Conservation (phyloP, 108 stramenopile species). For the Cylindrotheca closterium region DNA sequence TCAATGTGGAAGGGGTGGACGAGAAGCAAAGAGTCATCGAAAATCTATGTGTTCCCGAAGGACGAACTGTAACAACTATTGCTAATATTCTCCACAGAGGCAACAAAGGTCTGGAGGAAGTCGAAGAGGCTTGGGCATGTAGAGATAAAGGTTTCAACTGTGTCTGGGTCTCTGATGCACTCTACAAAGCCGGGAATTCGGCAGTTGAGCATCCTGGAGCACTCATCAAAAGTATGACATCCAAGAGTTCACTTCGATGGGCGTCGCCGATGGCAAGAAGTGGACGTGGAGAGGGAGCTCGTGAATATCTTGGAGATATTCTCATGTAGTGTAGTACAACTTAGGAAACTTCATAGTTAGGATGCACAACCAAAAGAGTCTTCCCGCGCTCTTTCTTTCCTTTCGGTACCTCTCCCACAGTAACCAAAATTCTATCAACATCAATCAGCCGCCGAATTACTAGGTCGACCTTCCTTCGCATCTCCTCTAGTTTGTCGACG, state of each 20-base stretch:
- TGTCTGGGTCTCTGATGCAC: slow-evolving; percentile 79
- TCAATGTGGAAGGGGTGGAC: slow-evolving; percentile 39
- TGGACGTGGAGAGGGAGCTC: slow-evolving; percentile 87
- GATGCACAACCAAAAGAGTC: slow-evolving; percentile 77
- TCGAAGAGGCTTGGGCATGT: slow-evolving; percentile 85
- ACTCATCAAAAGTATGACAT: slow-evolving; percentile 76
- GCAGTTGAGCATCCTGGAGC: slow-evolving; percentile 81
- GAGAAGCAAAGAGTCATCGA: slow-evolving; percentile 44
- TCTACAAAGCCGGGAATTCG: slow-evolving; percentile 84
- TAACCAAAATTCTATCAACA: slow-evolving; percentile 74
- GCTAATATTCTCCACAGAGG: slow-evolving; percentile 61
- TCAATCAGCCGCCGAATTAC: slow-evolving; percentile 83
- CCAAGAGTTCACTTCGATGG: slow-evolving; percentile 80
- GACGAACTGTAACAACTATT: slow-evolving; percentile 51
- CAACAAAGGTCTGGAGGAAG: slow-evolving; percentile 80
- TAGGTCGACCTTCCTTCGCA: slow-evolving; percentile 83
- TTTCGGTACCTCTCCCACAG: slow-evolving; percentile 57
- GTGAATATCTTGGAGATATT: slow-evolving; percentile 91
- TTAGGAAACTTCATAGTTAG: slow-evolving; percentile 65
- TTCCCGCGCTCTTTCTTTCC: slow-evolving; percentile 60
- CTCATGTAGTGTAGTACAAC: slow-evolving; percentile 60
- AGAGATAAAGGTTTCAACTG: slow-evolving; percentile 83
- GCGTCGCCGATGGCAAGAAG: slow-evolving; percentile 76
- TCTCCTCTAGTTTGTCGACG: slow-evolving; percentile 68
- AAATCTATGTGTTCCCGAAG: slow-evolving; percentile 49